A percentile compares a stretch with the other conserved stretches of the same genome.
Conservation (phyloP, 768 basidiomycete genomes). For the Bullera alba region DNA sequence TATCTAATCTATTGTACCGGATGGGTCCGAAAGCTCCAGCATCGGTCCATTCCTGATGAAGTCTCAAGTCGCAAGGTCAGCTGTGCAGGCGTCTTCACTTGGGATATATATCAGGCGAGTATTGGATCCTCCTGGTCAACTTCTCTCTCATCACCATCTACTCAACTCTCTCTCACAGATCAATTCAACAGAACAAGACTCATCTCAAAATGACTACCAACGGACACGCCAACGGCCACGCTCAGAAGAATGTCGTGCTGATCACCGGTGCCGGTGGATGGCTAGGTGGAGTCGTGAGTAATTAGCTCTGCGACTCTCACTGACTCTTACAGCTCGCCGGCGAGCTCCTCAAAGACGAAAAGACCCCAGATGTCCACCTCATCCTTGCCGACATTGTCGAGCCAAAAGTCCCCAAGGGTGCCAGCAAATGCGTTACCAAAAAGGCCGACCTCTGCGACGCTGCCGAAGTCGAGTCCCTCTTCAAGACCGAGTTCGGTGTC, state of each 20-base stretch:
- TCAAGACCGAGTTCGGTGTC: slow-evolving; percentile 40
- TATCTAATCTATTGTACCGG: no score
- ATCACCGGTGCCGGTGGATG: slow-evolving; percentile 46
- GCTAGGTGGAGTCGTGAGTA: slow-evolving; percentile 42
- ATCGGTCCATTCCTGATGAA: no score
- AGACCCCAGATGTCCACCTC: slow-evolving; percentile 48
- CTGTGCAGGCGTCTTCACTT: no score
- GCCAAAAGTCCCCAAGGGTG: slow-evolving; percentile 41
- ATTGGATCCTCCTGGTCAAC: no score
- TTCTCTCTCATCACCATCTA: no score
- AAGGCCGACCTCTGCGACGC: slow-evolving; percentile 42
- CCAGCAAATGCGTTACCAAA: slow-evolving; percentile 30
- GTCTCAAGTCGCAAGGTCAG: no score
- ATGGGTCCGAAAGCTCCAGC: no score
- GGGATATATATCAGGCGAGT: no score
- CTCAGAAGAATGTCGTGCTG: slow-evolving; percentile 33
- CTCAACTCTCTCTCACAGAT: no score
- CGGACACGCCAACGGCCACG: slow-evolving; percentile 9
- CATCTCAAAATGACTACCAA: slow-evolving; percentile 16
- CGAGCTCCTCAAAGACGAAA: slow-evolving; percentile 32
- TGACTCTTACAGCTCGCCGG: slow-evolving; percentile 25
- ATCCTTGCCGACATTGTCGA: slow-evolving; percentile 54
- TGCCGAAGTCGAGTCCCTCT: slow-evolving; percentile 35
- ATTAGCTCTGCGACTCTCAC: background rate
- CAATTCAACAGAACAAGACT: no score